phyloP scores from a whole-genome alignment of 108 stramenopile genomes.

The Nannochloropsis oceanica region DNA sequence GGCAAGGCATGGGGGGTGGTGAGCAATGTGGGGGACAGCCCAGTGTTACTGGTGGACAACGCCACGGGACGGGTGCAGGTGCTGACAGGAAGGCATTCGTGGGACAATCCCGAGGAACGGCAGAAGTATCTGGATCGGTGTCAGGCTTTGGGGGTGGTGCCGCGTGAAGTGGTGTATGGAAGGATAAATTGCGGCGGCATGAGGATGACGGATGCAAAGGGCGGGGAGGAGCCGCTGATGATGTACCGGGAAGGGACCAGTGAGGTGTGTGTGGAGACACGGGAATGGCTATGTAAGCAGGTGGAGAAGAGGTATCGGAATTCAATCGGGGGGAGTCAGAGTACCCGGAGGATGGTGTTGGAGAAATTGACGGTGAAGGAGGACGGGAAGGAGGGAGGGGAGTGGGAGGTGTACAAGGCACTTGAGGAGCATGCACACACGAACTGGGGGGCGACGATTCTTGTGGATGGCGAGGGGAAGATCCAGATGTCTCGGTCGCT shows the following conservation, averaged over 20 bases:
- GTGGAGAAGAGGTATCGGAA: not conserved
- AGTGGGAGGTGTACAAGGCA: not conserved
- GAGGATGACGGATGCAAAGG: not conserved
- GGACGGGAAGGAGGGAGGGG: not conserved
- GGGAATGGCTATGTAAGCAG: not conserved
- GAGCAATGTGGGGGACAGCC: not conserved
- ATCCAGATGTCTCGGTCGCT: not conserved
- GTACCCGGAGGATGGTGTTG: not conserved
- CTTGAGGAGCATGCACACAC: not conserved
- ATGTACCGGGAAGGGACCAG: not conserved
- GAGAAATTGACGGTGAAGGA: not conserved
- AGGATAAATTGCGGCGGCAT: not conserved
- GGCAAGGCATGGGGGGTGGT: not conserved
- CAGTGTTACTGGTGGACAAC: not conserved
- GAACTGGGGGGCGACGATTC: not conserved
- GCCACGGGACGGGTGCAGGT: not conserved
- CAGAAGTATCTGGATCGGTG: not conserved
- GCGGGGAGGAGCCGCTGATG: not conserved
- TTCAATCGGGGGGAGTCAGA: not conserved
- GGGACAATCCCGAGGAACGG: not conserved
- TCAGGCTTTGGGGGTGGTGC: not conserved
- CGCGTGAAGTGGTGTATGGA: not conserved
- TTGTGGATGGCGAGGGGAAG: not conserved
- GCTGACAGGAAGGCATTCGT: not conserved
- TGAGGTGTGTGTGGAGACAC: not conserved